Percentiles rank a stretch among this genome's conserved stretches.
Conservation (phyloP, 2,329 filamentous ascomycete genomes). For the Thyridium curvatum region DNA sequence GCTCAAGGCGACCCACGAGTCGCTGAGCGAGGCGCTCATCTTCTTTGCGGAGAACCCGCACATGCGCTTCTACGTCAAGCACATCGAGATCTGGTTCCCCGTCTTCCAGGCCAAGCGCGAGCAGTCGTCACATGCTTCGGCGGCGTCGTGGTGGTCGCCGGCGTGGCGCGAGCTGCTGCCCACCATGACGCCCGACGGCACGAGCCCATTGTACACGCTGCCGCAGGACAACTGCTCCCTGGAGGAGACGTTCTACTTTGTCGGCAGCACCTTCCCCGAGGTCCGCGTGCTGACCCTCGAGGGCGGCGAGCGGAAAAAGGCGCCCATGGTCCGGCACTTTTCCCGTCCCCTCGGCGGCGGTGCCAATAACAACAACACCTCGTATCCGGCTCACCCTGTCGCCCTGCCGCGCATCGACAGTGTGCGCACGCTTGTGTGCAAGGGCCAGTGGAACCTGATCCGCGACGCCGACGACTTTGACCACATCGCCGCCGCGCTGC, state of each 20-base stretch:
- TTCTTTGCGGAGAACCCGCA: constrained; percentile 57
- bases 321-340: constrained; percentile 60
- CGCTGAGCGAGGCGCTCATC: constrained; percentile 48
- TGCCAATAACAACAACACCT: background rate
- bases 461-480: constrained; percentile 57
- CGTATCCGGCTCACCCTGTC: constrained; percentile 2
- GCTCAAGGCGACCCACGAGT: constrained; percentile 63
- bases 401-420: constrained; percentile 35
- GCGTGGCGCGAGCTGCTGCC: constrained; percentile 27
- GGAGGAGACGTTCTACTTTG: constrained; percentile 62
- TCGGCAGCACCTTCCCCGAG: constrained; percentile 51
- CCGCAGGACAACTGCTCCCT: constrained; percentile 63
- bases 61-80: constrained; percentile 58
- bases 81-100: constrained; percentile 73
- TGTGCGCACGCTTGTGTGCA: constrained; percentile 63
- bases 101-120: constrained; percentile 58
- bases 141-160: constrained; percentile 25
- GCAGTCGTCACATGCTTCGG: constrained; percentile 32
- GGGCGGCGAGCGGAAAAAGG: constrained; percentile 71
- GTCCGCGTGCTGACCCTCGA: constrained; percentile 65
- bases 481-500: constrained; percentile 54
- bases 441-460: constrained; percentile 74
- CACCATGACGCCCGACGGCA: constrained; percentile 48
- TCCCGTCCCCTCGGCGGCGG: constrained; percentile 14
- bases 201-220: constrained; percentile 51